phyloP scores from a whole-genome alignment of 2,329 filamentous ascomycete genomes.

The Escovopsis weberi region DNA sequence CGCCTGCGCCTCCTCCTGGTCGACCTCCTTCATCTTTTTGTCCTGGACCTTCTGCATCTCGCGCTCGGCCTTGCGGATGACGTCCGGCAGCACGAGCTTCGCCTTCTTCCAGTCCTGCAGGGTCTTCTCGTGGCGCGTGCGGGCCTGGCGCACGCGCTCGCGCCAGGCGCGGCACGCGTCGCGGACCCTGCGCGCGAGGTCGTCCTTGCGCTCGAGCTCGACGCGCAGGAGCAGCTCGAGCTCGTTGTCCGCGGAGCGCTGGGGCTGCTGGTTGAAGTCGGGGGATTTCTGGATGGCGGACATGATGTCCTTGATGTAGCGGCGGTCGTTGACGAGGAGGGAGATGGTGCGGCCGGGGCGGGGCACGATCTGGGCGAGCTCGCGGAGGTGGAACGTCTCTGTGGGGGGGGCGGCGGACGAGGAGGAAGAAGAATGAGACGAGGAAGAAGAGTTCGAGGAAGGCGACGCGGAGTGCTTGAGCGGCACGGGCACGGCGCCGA shows the following conservation, averaged over 20 bases:
- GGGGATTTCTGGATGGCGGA: slow-evolving; percentile 35
- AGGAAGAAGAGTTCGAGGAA: no score
- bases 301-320: slow-evolving; percentile 39
- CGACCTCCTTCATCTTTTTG: slow-evolving; percentile 37
- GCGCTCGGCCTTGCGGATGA: slow-evolving; percentile 32
- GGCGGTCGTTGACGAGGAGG: slow-evolving; percentile 27
- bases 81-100: slow-evolving; percentile 28
- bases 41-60: slow-evolving; percentile 36
- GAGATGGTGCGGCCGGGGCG: slow-evolving; percentile 26
- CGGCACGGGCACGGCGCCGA: slow-evolving; percentile 31
- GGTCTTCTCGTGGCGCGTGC: slow-evolving; percentile 32
- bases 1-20: slow-evolving; percentile 33
- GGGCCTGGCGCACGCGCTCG: slow-evolving; percentile 31
- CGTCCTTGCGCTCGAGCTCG: slow-evolving; percentile 36
- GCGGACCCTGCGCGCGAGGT: slow-evolving; percentile 27
- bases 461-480: slow-evolving; percentile 16
- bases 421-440: no score
- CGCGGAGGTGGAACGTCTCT: slow-evolving; percentile 33
- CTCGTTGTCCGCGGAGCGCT: slow-evolving; percentile 42
- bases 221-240: slow-evolving; percentile 41
- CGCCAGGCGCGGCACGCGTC: slow-evolving; percentile 36
- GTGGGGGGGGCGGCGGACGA: no score
- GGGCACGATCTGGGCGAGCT: slow-evolving; percentile 40
- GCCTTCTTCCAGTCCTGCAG: slow-evolving; percentile 36
- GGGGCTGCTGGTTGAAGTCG: slow-evolving; percentile 48